phyloP scores from a whole-genome alignment of 2,329 filamentous ascomycete genomes.

The Cordyceps pruinosa region DNA sequence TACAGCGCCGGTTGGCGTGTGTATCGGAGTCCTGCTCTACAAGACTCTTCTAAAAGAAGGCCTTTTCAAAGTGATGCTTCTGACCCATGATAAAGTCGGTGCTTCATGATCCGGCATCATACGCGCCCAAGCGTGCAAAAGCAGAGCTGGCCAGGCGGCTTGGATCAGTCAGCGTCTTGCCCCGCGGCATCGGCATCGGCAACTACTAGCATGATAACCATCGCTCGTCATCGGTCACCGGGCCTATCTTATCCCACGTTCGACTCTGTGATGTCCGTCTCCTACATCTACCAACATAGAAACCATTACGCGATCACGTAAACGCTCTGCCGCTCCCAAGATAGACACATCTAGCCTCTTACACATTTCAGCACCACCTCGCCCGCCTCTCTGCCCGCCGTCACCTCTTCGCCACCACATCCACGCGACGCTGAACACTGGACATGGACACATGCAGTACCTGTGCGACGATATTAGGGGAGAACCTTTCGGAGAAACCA shows the following conservation, averaged over 20 bases:
- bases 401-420: background rate
- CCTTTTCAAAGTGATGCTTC: background rate
- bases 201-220: background rate
- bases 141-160: background rate
- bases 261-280: background rate
- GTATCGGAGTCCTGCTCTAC: background rate
- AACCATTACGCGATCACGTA: background rate
- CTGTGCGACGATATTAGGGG: constrained; percentile 55
- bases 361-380: too few relatives aligned
- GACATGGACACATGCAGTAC: constrained; percentile 56
- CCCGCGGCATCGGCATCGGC: constrained; percentile 11
- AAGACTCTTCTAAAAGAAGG: background rate
- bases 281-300: background rate
- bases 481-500: constrained; percentile 53
- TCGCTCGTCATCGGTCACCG: constrained; percentile 1
- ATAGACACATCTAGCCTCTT: too few relatives aligned
- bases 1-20: background rate
- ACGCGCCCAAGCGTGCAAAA: background rate
- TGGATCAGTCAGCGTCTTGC: constrained; percentile 9
- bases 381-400: background rate
- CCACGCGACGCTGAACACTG: background rate
- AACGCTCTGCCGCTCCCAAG: background rate
- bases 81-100: background rate
- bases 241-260: background rate
- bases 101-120: background rate